Evolutionary conservation across 1,284 basidiomycete genomes (phyloP).

Genomic region (Microbotryomycetes sp.): DNA sequence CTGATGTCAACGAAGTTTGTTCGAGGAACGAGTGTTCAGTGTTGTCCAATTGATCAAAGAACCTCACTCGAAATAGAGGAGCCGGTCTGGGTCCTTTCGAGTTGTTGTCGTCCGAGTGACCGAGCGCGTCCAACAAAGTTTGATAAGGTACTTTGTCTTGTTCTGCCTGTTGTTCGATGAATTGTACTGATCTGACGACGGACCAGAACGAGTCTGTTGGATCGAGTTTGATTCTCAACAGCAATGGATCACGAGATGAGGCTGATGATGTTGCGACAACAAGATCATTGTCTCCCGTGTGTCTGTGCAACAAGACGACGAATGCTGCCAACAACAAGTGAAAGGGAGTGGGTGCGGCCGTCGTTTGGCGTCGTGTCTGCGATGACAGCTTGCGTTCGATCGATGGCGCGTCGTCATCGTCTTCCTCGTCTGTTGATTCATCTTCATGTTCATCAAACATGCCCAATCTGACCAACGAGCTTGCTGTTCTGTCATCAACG

Average conservation of each 20-base stretch:
- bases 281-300: conserved; percentile 92
- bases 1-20: conserved; percentile 60
- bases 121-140: conserved; percentile 53
- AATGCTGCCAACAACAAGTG: conserved; percentile 89
- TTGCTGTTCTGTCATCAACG: conserved; percentile 43
- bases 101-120: conserved; percentile 15
- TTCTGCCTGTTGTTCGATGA: conserved; percentile 77
- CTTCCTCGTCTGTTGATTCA: conserved; percentile 35
- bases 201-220: conserved; percentile 87
- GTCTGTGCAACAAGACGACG: conserved; percentile 82
- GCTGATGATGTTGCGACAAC: conserved; percentile 78
- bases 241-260: conserved; percentile 68
- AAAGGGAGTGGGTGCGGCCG: conserved; percentile 63
- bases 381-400: conserved; percentile 14
- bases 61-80: conserved; percentile 83
- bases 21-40: conserved; percentile 54
- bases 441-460: conserved; percentile 59
- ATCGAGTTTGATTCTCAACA: conserved; percentile 78
- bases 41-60: conserved; percentile 84
- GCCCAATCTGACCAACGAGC: conserved; percentile 58
- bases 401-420: conserved; percentile 33
- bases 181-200: conserved; percentile 77
- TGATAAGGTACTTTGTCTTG: conserved; percentile 79
- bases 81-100: conserved; percentile 34
- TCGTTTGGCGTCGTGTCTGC: not conserved